phyloP scores from a whole-genome alignment of 2,329 filamentous ascomycete genomes.

The Trichoderma sp. region DNA sequence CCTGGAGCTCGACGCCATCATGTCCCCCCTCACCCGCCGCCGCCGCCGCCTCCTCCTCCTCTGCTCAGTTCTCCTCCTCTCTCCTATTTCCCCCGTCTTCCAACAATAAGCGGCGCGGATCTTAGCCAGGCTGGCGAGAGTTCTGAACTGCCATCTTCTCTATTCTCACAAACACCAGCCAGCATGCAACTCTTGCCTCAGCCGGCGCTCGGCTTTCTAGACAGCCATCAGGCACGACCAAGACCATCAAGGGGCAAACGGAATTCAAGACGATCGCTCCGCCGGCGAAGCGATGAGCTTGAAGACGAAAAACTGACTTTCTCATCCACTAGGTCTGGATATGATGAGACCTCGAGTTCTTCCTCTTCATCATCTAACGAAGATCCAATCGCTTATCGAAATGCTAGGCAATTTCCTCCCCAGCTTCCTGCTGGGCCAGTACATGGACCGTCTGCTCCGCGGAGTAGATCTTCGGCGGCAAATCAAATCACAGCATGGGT shows the following conservation, averaged over 20 bases:
- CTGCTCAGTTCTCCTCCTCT: conserved; percentile 1
- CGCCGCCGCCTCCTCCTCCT: conserved; percentile 13
- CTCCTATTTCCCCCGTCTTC: not conserved
- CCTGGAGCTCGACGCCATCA: not conserved
- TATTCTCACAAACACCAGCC: not conserved
- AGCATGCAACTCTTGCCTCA: not conserved
- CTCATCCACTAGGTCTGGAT: conserved; percentile 31
- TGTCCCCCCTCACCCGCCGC: conserved; percentile 18
- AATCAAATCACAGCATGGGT: conserved; percentile 41
- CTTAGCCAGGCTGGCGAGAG: not conserved
- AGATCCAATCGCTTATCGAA: conserved; percentile 36
- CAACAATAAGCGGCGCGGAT: not conserved
- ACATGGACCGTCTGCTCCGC: conserved; percentile 29
- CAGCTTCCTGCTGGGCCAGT: conserved; percentile 35
- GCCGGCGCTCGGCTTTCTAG: not conserved
- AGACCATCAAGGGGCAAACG: conserved; percentile 7
- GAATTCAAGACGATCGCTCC: conserved; percentile 8
- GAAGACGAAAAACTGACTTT: conserved; percentile 32
- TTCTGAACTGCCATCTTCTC: not conserved
- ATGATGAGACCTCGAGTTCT: conserved; percentile 30
- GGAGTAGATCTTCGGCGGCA: conserved; percentile 35
- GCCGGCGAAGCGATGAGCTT: conserved; percentile 17
- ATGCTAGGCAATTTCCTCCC: conserved; percentile 38
- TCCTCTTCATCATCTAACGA: conserved; percentile 35
- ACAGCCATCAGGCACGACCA: not conserved